phyloP scores from a whole-genome alignment of 495 filamentous ascomycete genomes.

The Pseudoneurospora amorphoporcata region DNA sequence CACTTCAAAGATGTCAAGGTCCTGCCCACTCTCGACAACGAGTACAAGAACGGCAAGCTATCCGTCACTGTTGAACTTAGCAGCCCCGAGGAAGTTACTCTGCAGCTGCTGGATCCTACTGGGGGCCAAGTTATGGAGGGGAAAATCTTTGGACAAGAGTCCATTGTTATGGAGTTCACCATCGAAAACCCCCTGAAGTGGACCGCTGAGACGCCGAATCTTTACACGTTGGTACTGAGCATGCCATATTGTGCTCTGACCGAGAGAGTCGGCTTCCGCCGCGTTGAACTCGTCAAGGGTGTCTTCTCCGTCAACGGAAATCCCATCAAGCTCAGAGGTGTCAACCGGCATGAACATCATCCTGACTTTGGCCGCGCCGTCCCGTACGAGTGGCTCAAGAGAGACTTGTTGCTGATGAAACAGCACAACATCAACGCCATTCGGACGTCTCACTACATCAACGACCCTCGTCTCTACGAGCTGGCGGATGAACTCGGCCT shows the following conservation, averaged over 20 bases:
- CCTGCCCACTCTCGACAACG: constrained; percentile 43
- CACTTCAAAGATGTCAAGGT: constrained; percentile 52
- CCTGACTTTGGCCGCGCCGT: constrained; percentile 50
- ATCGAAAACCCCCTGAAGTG: constrained; percentile 46
- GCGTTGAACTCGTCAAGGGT: constrained; percentile 44
- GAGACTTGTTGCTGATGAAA: constrained; percentile 58
- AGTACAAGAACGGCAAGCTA: constrained; percentile 46
- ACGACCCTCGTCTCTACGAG: constrained; percentile 50
- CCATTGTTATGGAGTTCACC: constrained; percentile 16
- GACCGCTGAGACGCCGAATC: constrained; percentile 59
- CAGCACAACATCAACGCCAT: constrained; percentile 58
- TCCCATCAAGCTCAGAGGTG: constrained; percentile 50
- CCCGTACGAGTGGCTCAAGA: constrained; percentile 40
- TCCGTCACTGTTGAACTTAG: constrained; percentile 35
- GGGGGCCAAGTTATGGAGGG: constrained; percentile 15
- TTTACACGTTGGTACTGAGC: constrained; percentile 42
- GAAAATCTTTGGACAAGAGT: constrained; percentile 6
- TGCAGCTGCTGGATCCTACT: constrained; percentile 27
- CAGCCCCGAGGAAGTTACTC: constrained; percentile 13
- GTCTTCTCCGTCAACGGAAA: constrained; percentile 52
- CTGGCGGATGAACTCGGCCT: constrained; percentile 60
- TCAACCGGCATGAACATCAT: constrained; percentile 63
- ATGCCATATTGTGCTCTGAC: constrained; percentile 27
- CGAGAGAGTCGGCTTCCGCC: constrained; percentile 53
- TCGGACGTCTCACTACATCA: constrained; percentile 55